Percentiles rank a stretch among this genome's conserved stretches.
phyloP scores from a whole-genome alignment of 2,329 filamentous ascomycete species.

The Talaromyces piceae region DNA sequence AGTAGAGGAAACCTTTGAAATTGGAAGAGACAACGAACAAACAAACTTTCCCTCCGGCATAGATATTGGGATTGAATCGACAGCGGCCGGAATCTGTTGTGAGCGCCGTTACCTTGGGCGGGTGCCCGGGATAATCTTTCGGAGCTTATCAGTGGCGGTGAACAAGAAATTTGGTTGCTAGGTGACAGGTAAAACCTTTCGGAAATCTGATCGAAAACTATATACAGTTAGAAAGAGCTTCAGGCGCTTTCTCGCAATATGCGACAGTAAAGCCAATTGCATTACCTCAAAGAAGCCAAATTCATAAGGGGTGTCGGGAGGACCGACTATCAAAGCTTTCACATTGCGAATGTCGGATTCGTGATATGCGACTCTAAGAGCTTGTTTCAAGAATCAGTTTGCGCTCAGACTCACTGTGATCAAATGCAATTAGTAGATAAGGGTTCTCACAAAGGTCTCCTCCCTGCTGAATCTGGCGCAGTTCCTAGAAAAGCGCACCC shows the following conservation, averaged over 20 bases:
- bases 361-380: slow-evolving; percentile 77
- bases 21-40: slow-evolving; percentile 51
- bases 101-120: slow-evolving; percentile 55
- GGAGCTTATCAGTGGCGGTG: slow-evolving; percentile 5
- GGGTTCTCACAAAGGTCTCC: slow-evolving; percentile 67
- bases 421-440: not conserved
- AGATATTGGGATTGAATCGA: slow-evolving; percentile 96
- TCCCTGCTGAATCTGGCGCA: slow-evolving; percentile 75
- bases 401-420: not conserved
- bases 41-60: slow-evolving; percentile 84
- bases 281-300: slow-evolving; percentile 94
- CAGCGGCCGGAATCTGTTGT: slow-evolving; percentile 86
- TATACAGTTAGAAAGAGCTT: slow-evolving; percentile 16
- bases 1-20: not conserved
- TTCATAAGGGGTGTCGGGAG: slow-evolving; percentile 90
- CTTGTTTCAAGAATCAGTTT: slow-evolving; percentile 35
- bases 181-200: slow-evolving; percentile 47
- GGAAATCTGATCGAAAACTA: slow-evolving; percentile 72
- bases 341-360: slow-evolving; percentile 86
- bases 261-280: too few relatives aligned
- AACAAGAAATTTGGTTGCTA: not conserved
- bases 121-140: slow-evolving; percentile 70
- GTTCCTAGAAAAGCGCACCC: slow-evolving; percentile 52
- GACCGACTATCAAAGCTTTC: slow-evolving; percentile 80
- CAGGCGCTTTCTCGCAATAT: too few relatives aligned